Conservation (phyloP, 2,329 filamentous ascomycete genomes). For the Pleomassaria siparia region DNA sequence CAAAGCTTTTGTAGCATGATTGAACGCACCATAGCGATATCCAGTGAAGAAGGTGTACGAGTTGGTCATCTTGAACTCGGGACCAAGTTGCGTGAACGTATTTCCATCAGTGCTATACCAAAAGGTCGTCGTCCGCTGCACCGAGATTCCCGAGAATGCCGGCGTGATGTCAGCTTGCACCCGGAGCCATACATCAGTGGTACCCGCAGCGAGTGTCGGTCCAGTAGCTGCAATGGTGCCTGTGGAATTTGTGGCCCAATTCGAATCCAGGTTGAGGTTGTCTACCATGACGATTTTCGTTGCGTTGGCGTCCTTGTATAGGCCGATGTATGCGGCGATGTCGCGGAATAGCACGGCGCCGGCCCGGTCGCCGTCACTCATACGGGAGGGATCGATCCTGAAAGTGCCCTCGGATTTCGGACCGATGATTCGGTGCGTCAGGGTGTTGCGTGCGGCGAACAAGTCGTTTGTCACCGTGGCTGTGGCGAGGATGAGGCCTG, state of each 20-base stretch:
- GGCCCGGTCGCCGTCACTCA: constrained; percentile 55
- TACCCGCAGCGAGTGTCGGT: constrained; percentile 15
- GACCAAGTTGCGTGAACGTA: constrained; percentile 34
- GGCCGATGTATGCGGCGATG: constrained; percentile 55
- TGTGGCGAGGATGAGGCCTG: constrained; percentile 49
- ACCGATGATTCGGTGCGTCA: constrained; percentile 46
- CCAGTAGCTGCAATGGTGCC: constrained; percentile 32
- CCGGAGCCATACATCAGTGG: constrained; percentile 34
- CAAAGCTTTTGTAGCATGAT: constrained; percentile 39
- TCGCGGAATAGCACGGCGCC: constrained; percentile 59
- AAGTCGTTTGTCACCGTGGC: constrained; percentile 57
- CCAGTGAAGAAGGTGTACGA: constrained; percentile 44
- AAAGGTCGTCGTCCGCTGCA: constrained; percentile 30
- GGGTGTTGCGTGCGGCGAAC: constrained; percentile 45
- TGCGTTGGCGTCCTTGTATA: constrained; percentile 45
- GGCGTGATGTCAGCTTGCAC: constrained; percentile 42
- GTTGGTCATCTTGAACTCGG: constrained; percentile 35
- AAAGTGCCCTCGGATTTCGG: constrained; percentile 52
- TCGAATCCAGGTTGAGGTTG: constrained; percentile 43
- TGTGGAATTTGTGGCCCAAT: constrained; percentile 36
- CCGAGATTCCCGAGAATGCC: constrained; percentile 27
- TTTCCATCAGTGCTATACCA: constrained; percentile 42
- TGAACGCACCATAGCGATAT: constrained; percentile 44
- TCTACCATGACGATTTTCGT: constrained; percentile 42
- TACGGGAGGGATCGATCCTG: constrained; percentile 50